Percentiles rank a stretch among this genome's conserved stretches.
phyloP scores from a whole-genome alignment of 2,329 filamentous ascomycete species.

The Diaporthe sp. region DNA sequence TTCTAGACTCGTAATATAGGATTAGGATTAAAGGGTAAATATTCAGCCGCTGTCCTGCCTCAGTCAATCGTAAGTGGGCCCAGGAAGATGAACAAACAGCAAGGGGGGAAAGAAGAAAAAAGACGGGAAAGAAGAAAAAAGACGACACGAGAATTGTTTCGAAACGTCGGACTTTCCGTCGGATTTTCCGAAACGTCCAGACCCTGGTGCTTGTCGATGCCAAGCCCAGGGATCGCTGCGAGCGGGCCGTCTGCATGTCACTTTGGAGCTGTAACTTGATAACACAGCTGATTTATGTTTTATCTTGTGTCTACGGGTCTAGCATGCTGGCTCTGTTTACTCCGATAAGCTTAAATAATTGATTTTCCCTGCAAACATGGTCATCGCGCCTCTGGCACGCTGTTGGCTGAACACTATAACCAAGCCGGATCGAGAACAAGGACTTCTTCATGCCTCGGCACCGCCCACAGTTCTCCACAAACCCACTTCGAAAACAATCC shows the following conservation, averaged over 20 bases:
- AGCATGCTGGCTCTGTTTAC: not conserved
- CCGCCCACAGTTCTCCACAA: not conserved
- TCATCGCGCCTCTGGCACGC: no score
- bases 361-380: not conserved
- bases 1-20: no score
- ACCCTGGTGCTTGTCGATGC: not conserved
- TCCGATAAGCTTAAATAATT: not conserved
- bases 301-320: not conserved
- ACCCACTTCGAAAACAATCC: not conserved
- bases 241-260: not conserved
- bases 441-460: not conserved
- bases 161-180: not conserved
- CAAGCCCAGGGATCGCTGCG: not conserved
- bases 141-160: not conserved
- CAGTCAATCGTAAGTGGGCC: no score
- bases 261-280: not conserved
- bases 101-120: not conserved
- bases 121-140: not conserved
- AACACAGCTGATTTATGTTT: not conserved
- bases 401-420: not conserved
- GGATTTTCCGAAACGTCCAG: not conserved
- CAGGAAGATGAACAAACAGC: no score
- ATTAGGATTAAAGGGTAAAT: no score
- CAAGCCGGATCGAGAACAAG: not conserved
- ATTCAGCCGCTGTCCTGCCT: no score